Base-by-base conservation (phyloP, 2,329 filamentous ascomycete species). In the Aspergillus sp. region DNA sequence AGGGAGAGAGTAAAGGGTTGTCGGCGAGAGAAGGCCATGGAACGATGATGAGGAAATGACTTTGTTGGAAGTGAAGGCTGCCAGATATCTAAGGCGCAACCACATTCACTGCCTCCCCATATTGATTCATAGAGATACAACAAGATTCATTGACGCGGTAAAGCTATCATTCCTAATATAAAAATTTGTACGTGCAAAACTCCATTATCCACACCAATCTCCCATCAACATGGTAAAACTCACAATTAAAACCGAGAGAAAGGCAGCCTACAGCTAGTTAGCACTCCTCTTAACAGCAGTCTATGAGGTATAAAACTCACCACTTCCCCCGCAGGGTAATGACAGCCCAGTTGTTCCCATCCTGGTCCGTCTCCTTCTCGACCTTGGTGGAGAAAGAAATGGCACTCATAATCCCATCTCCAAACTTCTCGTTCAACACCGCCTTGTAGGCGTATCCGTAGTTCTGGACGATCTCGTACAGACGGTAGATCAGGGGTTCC, bases 401-500 rank as follows among this genome's bases (percentile, higher is more conserved):
- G 1, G 92, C 93, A 68, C 91, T 96, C 93, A 97, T 97, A 67
- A 97, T 97, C 1, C 93, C 93, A 68, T 92, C 88, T 0, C 88
- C 88, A 68, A 91, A 91, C 80, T 97, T 97, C 81, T 97, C 93
- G 63, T 97, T 97, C 72, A 97, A 71, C 4, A 97, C 83, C 0
- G 91, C 92, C 81, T 97, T 97, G 76, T 95, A 97, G 1, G 92
- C 89, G 71, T 96, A 95, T 1, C 93, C 93, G 67, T 97, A 97
- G 72, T 96, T 97, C 77, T 97, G 92, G 57, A 97, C 87, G 68
- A 97, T 88, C 79, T 97, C 93, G 71, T 91, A 97, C 54, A 97
- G 72, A 2, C 93, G 81, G 72, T 97, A 97, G 67, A 97, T 92
- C 61, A 95, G 74, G 4, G 91, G 91, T 69, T 96, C 91, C 54